A percentile compares a stretch with the other conserved stretches of the same genome.
Evolutionary conservation across 768 basidiomycete genomes (phyloP).

Genomic region (Tylopilus balloui): DNA sequence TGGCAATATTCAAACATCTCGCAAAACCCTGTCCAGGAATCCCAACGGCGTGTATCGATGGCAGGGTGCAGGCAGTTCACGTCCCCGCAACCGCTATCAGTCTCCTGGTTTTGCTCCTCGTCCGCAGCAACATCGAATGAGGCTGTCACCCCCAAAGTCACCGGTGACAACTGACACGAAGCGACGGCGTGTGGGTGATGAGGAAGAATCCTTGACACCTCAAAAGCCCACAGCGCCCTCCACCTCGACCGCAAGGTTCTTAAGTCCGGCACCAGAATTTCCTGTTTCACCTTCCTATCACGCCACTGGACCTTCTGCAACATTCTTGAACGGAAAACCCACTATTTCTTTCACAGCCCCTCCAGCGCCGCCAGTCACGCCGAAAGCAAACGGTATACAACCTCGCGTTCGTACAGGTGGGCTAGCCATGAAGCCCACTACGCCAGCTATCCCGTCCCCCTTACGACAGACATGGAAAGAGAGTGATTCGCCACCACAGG

Average conservation of each 20-base stretch:
- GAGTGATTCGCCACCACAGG: constrained; percentile 37
- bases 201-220: constrained; percentile 34
- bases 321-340: constrained; percentile 25
- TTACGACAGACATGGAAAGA: constrained; percentile 68
- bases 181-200: constrained; percentile 55
- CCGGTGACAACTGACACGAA: constrained; percentile 47
- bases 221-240: constrained; percentile 30
- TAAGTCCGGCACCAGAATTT: constrained; percentile 28
- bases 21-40: constrained; percentile 58
- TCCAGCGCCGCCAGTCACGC: constrained; percentile 21
- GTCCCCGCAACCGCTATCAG: constrained; percentile 61
- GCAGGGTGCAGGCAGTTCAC: constrained; percentile 75
- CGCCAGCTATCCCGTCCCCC: constrained; percentile 68
- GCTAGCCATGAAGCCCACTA: constrained; percentile 45
- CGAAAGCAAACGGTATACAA: constrained; percentile 24
- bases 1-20: constrained; percentile 33
- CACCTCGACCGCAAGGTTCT: constrained; percentile 22
- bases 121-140: constrained; percentile 43
- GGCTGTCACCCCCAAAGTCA: constrained; percentile 37
- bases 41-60: constrained; percentile 72
- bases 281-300: constrained; percentile 33
- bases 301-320: constrained; percentile 24
- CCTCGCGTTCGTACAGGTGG: constrained; percentile 41
- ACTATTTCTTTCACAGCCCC: constrained; percentile 22
- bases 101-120: constrained; percentile 70